Percentiles rank a stretch among this genome's conserved stretches.
Conservation (phyloP, 164 flowering plant genomes). For the Chloranthus sessilifolius region DNA sequence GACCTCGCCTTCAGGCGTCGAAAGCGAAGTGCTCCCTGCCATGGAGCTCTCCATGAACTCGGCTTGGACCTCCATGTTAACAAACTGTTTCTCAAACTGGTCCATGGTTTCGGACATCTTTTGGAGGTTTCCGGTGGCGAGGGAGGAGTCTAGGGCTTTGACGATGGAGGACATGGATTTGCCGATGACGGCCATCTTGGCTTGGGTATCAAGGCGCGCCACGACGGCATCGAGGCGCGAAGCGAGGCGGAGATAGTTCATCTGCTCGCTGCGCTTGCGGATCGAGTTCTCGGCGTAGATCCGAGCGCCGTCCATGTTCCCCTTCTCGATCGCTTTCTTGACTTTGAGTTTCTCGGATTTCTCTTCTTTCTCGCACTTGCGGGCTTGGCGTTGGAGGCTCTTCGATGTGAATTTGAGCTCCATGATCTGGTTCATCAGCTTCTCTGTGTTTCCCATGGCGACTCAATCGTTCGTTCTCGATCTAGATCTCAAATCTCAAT, state of each 20-base stretch:
- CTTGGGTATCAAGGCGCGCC: constrained; percentile 20
- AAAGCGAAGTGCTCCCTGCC: constrained; percentile 20
- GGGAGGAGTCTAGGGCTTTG: constrained; percentile 14
- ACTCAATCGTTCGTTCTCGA: too few species aligned
- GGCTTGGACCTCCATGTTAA: constrained; percentile 22
- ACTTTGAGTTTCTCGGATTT: constrained; percentile 20
- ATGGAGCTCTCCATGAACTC: constrained; percentile 20
- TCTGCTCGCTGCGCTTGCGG: constrained; percentile 19
- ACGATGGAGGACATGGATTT: constrained; percentile 20
- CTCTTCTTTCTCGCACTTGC: constrained; percentile 24
- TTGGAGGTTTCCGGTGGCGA: constrained; percentile 17
- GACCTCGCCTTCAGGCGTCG: constrained; percentile 19
- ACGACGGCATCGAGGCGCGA: constrained; percentile 22
- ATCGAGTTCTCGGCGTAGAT: constrained; percentile 23
- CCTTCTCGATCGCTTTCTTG: constrained; percentile 25
- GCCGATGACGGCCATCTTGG: constrained; percentile 13
- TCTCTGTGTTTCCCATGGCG: constrained; percentile 20
- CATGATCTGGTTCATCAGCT: constrained; percentile 24
- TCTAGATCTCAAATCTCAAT: too few species aligned
- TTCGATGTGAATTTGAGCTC: constrained; percentile 18
- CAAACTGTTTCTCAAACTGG: constrained; percentile 19
- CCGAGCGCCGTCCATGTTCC: constrained; percentile 21
- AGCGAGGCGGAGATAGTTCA: constrained; percentile 20
- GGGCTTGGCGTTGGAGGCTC: constrained; percentile 13
- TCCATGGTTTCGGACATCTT: constrained; percentile 22